Conservation (phyloP, 139 green algal genomes). For the Protoeuglena noctilucae region DNA sequence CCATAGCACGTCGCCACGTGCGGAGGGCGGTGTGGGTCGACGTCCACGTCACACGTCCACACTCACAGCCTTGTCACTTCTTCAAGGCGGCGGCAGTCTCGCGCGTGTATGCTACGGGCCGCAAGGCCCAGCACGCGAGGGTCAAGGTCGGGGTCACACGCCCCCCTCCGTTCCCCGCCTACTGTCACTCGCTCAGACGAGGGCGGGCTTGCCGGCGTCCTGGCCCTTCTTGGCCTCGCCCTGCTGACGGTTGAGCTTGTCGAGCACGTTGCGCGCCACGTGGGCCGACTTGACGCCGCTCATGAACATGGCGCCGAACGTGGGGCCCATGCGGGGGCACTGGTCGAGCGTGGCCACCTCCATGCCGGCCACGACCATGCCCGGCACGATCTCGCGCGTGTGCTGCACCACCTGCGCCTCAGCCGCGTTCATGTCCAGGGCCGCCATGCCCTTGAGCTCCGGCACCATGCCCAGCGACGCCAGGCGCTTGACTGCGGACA, state of each 20-base stretch:
- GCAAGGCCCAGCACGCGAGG: no score
- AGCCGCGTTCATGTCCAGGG: slow-evolving; percentile 89
- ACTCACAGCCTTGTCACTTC: no score
- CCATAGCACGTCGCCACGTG: no score
- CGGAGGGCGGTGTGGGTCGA: no score
- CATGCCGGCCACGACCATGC: slow-evolving; percentile 92
- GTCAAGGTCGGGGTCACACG: no score
- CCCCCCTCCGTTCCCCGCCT: no score
- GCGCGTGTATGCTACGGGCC: no score
- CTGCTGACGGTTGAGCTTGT: slow-evolving; percentile 2
- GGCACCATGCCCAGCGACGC: slow-evolving; percentile 70
- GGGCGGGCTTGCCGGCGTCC: no score
- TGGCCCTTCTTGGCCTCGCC: no score
- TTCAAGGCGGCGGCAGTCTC: no score
- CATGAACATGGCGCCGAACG: slow-evolving; percentile 91
- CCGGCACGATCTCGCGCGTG: slow-evolving; percentile 77
- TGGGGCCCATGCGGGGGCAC: slow-evolving; percentile 82
- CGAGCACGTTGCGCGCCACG: slow-evolving; percentile 64
- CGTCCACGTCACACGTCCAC: no score
- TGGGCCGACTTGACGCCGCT: slow-evolving; percentile 80
- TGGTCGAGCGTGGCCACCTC: slow-evolving; percentile 69
- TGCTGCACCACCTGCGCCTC: slow-evolving; percentile 77
- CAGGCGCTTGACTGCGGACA: slow-evolving; percentile 74
- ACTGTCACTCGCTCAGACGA: no score
- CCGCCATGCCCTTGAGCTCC: slow-evolving; percentile 69